A percentile compares a stretch with the other conserved stretches of the same genome.
Evolutionary conservation across 768 basidiomycete species (phyloP).

Genomic region (Lentinula aciculospora): DNA sequence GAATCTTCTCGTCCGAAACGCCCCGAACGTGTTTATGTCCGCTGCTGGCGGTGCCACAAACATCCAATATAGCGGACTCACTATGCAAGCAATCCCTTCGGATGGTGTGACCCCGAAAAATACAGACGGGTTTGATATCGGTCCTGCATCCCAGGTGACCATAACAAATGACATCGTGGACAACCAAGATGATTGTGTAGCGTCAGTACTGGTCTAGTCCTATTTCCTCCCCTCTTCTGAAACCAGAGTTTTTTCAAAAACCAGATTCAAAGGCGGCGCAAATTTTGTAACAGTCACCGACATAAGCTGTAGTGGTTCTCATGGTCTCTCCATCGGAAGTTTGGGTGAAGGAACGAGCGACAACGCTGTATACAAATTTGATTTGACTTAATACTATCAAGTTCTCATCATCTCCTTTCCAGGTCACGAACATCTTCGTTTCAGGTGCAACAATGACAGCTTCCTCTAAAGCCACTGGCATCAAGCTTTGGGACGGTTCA

Average conservation of each 20-base stretch:
- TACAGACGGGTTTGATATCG: constrained; percentile 26
- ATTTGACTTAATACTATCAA: background rate
- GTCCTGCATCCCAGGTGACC: constrained; percentile 21
- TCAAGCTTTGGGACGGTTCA: constrained; percentile 25
- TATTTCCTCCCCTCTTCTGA: background rate
- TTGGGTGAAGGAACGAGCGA: constrained; percentile 14
- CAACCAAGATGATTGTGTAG: constrained; percentile 27
- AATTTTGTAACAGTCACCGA: constrained; percentile 21
- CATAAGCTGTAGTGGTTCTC: constrained; percentile 25
- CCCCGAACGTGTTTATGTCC: constrained; percentile 25
- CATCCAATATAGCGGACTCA: constrained; percentile 18
- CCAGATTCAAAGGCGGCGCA: constrained; percentile 22
- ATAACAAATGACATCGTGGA: constrained; percentile 20
- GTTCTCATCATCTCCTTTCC: background rate
- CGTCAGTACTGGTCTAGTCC: background rate
- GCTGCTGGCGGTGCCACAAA: constrained; percentile 21
- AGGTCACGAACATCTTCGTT: constrained; percentile 23
- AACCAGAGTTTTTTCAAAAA: too few relatives aligned
- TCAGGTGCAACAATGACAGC: constrained; percentile 23
- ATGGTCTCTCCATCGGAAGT: constrained; percentile 25
- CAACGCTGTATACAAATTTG: constrained; percentile 4
- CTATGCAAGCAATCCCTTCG: constrained; percentile 20
- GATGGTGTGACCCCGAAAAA: constrained; percentile 21
- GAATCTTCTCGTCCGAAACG: constrained; percentile 24
- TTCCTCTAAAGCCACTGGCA: constrained; percentile 25